Conservation (phyloP, 805 yeast species). For the Tetrapisispora namnaoensis region DNA sequence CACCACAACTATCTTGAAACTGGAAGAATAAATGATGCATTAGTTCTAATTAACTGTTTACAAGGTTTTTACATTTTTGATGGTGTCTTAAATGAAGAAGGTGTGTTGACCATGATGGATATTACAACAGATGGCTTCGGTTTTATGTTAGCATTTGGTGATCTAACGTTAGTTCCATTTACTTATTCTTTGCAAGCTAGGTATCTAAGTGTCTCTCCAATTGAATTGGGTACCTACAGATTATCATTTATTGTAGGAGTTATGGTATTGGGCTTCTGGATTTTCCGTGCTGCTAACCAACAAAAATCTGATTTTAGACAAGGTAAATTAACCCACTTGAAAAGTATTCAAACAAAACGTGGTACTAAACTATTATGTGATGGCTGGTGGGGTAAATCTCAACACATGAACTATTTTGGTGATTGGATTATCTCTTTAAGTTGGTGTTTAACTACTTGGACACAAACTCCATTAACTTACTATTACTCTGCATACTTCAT, state of each 20-base stretch:
- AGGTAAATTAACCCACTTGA: constrained; percentile 61
- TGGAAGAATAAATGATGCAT: constrained; percentile 60
- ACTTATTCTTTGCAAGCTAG: constrained; percentile 81
- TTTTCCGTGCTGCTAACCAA: constrained; percentile 75
- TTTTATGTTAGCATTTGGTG: constrained; percentile 92
- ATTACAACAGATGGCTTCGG: constrained; percentile 96
- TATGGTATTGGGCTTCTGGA: constrained; percentile 58
- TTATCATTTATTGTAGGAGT: constrained; percentile 34
- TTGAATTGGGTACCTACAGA: constrained; percentile 26
- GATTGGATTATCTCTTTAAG: constrained; percentile 88
- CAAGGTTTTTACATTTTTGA: constrained; percentile 83
- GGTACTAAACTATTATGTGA: constrained; percentile 76
- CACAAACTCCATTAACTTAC: constrained; percentile 71
- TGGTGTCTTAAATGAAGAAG: constrained; percentile 87
- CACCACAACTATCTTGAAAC: constrained; percentile 64
- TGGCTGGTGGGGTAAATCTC: constrained; percentile 94
- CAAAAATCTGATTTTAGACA: constrained; percentile 79
- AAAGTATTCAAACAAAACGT: constrained; percentile 58
- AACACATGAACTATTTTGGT: constrained; percentile 91
- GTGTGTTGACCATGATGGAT: constrained; percentile 89
- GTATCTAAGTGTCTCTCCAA: constrained; percentile 57
- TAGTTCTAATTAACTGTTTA: constrained; percentile 54
- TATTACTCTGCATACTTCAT: constrained; percentile 82
- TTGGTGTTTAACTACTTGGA: constrained; percentile 89
- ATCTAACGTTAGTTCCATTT: constrained; percentile 86